These are phyloP conservation scores for Magnolia sinica DNA, from an alignment of 164 flowering plant species.

Conservation along the genomic window DNA sequence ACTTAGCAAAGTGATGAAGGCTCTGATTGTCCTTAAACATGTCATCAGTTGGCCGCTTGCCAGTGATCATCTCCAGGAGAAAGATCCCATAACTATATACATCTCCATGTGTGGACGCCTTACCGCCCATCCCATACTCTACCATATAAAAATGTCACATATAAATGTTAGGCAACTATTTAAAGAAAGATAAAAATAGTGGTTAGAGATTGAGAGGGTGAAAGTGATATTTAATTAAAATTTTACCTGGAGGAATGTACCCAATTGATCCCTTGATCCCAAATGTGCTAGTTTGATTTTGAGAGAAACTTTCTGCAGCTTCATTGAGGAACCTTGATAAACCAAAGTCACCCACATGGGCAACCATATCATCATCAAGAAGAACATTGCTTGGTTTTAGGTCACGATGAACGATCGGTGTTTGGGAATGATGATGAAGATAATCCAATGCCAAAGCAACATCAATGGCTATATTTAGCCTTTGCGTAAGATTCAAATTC, in stretches of 20 bases:
- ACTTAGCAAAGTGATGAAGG: too few species aligned
- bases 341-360: constrained; percentile 25
- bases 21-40: too few species aligned
- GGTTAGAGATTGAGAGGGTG: too few species aligned
- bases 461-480: constrained; percentile 33
- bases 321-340: constrained; percentile 23
- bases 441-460: constrained; percentile 35
- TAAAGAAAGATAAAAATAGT: too few species aligned
- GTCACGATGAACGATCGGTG: constrained; percentile 16
- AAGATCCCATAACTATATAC: too few species aligned
- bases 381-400: constrained; percentile 27
- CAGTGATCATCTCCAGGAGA: too few species aligned
- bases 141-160: too few species aligned
- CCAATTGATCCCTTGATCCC: constrained; percentile 16
- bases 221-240: too few species aligned
- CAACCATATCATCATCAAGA: constrained; percentile 17
- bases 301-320: background rate
- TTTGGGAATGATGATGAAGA: constrained; percentile 26
- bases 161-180: too few species aligned
- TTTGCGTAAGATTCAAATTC: constrained; percentile 18
- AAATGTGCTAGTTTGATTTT: constrained; percentile 2
- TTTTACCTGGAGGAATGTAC: constrained; percentile 3
- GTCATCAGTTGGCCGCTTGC: too few species aligned
- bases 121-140: too few species aligned
- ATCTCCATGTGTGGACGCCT: too few species aligned